Evolutionary conservation across 75 land plant species (phyloP).

Genomic region (Cryptomeria japonica): DNA sequence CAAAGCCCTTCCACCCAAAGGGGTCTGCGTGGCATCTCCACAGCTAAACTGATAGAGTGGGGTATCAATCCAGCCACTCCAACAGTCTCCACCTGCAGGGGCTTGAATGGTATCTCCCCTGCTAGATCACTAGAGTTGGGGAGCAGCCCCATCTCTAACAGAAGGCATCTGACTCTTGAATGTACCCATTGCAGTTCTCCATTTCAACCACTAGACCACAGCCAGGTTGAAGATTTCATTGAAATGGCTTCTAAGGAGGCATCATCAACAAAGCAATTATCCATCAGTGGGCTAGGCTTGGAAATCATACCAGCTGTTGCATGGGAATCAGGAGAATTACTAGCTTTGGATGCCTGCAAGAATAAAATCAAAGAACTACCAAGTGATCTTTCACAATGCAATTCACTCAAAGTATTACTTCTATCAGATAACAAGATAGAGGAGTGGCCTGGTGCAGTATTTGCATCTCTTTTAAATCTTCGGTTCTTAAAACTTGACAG

Average conservation of each 20-base stretch:
- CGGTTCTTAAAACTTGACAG: conserved; percentile 66
- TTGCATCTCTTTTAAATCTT: conserved; percentile 64
- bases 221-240: conserved; percentile 42
- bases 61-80: neutral
- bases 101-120: neutral
- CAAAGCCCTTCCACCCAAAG: neutral
- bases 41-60: neutral
- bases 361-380: conserved; percentile 82
- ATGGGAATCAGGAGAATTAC: conserved; percentile 57
- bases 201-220: neutral
- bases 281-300: conserved; percentile 53
- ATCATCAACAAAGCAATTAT: conserved; percentile 73
- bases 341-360: conserved; percentile 64
- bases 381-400: conserved; percentile 62
- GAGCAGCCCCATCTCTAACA: neutral
- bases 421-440: conserved; percentile 78
- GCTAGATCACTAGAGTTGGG: neutral
- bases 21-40: neutral
- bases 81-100: neutral
- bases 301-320: conserved; percentile 62
- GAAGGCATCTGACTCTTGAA: neutral
- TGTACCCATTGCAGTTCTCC: neutral
- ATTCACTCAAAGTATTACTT: conserved; percentile 65
- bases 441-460: conserved; percentile 76
- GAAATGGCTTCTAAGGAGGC: conserved; percentile 67